These are phyloP conservation scores for Fusarium phyllophilum DNA, from an alignment of 2,329 filamentous ascomycete species.

Conservation along the genomic window DNA sequence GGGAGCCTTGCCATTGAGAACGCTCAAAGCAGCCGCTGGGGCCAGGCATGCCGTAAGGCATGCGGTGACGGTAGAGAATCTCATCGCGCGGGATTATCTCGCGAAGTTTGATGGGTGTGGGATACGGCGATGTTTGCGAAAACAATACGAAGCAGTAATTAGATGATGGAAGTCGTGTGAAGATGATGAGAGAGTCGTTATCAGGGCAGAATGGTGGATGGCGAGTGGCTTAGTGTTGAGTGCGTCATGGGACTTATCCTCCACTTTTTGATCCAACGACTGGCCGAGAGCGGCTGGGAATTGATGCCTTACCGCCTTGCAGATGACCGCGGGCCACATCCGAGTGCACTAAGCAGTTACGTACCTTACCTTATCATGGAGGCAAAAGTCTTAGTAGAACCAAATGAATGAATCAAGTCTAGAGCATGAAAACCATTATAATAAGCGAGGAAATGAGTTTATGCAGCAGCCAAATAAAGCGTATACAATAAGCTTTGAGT, in stretches of 20 bases:
- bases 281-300: conserved; percentile 20
- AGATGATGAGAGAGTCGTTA: conserved; percentile 38
- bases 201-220: conserved; percentile 39
- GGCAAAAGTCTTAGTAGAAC: conserved; percentile 20
- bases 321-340: conserved; percentile 22
- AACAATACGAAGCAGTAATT: conserved; percentile 9
- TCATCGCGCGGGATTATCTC: conserved; percentile 44
- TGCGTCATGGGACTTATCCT: conserved; percentile 52
- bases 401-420: neutral
- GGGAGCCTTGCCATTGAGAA: conserved; percentile 48
- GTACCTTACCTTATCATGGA: conserved; percentile 23
- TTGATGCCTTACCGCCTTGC: conserved; percentile 44
- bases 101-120: neutral
- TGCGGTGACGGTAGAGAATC: conserved; percentile 54
- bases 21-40: conserved; percentile 58
- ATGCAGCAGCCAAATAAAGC: neutral
- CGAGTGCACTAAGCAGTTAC: conserved; percentile 23
- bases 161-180: conserved; percentile 19
- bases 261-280: conserved; percentile 40
- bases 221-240: conserved; percentile 44
- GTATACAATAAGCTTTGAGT: neutral
- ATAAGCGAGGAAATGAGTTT: neutral
- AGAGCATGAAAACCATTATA: neutral
- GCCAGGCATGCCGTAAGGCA: conserved; percentile 58
- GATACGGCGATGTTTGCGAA: neutral